Percentiles rank a stretch among this genome's conserved stretches.
Conservation (phyloP, 306 rosid genomes). For the Cyclanthera cordifolia region DNA sequence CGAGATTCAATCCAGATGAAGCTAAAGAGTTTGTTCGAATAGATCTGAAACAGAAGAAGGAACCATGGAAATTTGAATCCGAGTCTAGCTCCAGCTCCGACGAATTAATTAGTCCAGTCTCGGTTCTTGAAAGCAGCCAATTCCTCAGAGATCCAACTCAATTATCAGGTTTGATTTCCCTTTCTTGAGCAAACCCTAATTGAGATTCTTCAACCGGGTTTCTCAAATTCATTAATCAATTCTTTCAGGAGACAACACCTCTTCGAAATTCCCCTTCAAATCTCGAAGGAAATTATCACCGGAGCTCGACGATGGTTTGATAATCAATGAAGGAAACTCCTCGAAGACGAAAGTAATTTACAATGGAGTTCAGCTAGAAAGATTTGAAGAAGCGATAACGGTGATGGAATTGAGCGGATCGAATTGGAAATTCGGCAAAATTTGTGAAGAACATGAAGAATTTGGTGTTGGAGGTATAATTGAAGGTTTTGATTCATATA, state of each 20-base stretch:
- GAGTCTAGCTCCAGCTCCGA: conserved; percentile 43
- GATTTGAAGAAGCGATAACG: conserved; percentile 35
- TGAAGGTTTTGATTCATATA: conserved; percentile 40
- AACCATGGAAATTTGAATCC: conserved; percentile 24
- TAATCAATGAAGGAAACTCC: not conserved
- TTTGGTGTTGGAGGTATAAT: conserved; percentile 29
- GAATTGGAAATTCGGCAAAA: conserved; percentile 20
- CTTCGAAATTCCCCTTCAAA: conserved; percentile 17
- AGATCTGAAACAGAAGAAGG: conserved; percentile 26
- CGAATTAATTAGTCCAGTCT: conserved; percentile 65
- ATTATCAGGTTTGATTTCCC: conserved; percentile 44
- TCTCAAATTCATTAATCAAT: not conserved
- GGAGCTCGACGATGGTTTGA: conserved; percentile 32
- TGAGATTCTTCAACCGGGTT: not conserved
- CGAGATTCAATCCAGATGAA: conserved; percentile 10
- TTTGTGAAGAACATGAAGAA: conserved; percentile 17
- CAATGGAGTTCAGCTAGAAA: conserved; percentile 17
- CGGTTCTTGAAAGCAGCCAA: conserved; percentile 51
- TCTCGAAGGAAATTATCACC: conserved; percentile 52
- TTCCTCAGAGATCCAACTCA: conserved; percentile 25
- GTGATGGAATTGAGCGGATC: conserved; percentile 41
- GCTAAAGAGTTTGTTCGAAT: conserved; percentile 2
- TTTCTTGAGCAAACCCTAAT: not conserved
- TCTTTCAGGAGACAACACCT: conserved; percentile 23
- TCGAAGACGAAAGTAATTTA: conserved; percentile 25